phyloP scores from a whole-genome alignment of 768 basidiomycete genomes.

The Boletus patriciae region DNA sequence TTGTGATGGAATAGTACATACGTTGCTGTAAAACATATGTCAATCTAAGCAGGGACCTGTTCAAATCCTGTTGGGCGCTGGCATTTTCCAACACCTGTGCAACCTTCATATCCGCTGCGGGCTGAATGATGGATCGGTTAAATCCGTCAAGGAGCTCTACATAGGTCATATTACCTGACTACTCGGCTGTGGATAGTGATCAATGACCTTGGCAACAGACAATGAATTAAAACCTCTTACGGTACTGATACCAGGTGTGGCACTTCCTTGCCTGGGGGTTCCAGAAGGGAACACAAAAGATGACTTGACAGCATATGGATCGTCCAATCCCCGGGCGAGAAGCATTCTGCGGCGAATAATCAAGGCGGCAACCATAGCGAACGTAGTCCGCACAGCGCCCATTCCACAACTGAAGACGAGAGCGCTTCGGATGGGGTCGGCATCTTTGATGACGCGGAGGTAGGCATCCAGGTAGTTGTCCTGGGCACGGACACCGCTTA shows the following conservation, averaged over 20 bases:
- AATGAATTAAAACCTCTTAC: constrained; percentile 35
- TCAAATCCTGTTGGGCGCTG: constrained; percentile 77
- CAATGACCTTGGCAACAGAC: background rate
- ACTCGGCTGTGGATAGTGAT: constrained; percentile 20
- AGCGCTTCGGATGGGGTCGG: constrained; percentile 78
- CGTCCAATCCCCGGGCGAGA: constrained; percentile 59
- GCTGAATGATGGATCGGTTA: constrained; percentile 19
- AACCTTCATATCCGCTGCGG: constrained; percentile 58
- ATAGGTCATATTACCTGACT: constrained; percentile 27
- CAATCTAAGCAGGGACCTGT: constrained; percentile 69
- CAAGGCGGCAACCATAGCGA: constrained; percentile 94
- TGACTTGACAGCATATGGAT: constrained; percentile 66
- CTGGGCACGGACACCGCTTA: constrained; percentile 34
- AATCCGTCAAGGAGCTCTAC: background rate
- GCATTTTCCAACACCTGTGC: constrained; percentile 70
- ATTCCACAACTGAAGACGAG: constrained; percentile 96
- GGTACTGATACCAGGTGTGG: constrained; percentile 46
- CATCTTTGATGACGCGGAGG: constrained; percentile 71
- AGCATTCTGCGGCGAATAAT: constrained; percentile 80
- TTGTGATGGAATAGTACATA: constrained; percentile 32
- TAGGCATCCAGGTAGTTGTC: constrained; percentile 97
- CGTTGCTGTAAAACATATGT: constrained; percentile 82
- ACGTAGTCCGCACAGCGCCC: constrained; percentile 95
- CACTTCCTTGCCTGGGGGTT: constrained; percentile 14
- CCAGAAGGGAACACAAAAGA: constrained; percentile 14